phyloP scores from a whole-genome alignment of 345 rosid species.

The Odontarrhena argentea region DNA sequence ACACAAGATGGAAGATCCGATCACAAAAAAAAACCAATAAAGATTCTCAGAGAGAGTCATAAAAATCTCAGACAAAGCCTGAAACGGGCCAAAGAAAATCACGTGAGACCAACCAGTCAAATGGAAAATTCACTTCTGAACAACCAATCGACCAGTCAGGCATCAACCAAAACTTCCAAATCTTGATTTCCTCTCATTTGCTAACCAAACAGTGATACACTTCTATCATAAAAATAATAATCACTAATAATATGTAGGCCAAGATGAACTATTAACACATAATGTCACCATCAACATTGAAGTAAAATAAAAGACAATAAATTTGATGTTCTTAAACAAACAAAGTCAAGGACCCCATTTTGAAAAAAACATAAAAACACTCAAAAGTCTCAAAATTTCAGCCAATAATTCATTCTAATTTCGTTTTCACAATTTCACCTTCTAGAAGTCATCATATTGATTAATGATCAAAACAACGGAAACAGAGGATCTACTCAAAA shows the following conservation, averaged over 20 bases:
- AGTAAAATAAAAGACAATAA: neutral
- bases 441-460: neutral
- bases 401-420: too few relatives aligned
- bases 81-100: conserved; percentile 31
- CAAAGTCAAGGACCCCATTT: neutral
- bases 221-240: neutral
- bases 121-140: neutral
- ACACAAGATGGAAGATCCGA: conserved; percentile 30
- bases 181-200: conserved; percentile 3
- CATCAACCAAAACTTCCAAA: conserved; percentile 22
- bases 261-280: neutral
- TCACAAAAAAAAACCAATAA: conserved; percentile 24
- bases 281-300: neutral
- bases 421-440: neutral
- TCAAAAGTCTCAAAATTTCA: neutral
- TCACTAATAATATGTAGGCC: neutral
- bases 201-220: neutral
- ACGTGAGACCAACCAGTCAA: conserved; percentile 20
- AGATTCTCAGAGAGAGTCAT: conserved; percentile 7
- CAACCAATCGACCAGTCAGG: conserved; percentile 20
- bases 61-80: conserved; percentile 10
- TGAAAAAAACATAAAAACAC: neutral
- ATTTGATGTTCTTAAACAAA: neutral
- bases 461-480: neutral
- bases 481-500: too few relatives aligned